Conservation (phyloP, 1,284 basidiomycete genomes). For the Trichosporon sp. region DNA sequence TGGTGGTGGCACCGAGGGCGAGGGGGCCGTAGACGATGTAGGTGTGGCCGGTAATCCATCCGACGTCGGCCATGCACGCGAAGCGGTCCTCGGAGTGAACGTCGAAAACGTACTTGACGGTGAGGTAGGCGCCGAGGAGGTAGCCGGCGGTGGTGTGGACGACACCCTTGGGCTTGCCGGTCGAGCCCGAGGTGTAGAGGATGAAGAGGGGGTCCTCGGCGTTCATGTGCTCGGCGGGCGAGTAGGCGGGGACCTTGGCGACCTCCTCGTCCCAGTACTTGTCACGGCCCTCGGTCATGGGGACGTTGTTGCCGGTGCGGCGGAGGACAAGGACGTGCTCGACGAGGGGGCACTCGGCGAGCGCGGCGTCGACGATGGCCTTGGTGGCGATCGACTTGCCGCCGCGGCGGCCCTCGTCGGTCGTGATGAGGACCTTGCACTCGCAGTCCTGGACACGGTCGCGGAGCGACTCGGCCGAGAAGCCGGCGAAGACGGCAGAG, state of each 20-base stretch:
- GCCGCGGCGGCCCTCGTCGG: slow-evolving; percentile 90
- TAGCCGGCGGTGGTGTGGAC: slow-evolving; percentile 45
- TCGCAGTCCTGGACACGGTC: slow-evolving; percentile 90
- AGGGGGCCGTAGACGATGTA: slow-evolving; percentile 97
- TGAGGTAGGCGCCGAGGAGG: slow-evolving; percentile 73
- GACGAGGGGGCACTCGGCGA: slow-evolving; percentile 78
- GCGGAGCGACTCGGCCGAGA: slow-evolving; percentile 92
- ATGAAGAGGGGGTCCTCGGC: slow-evolving; percentile 88
- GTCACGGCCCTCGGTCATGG: slow-evolving; percentile 82
- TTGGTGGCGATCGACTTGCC: slow-evolving; percentile 96
- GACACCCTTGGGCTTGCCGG: slow-evolving; percentile 52
- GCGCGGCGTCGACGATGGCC: slow-evolving; percentile 81
- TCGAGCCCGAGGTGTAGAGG: slow-evolving; percentile 62
- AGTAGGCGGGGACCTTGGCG: slow-evolving; percentile 78
- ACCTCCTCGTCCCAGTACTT: slow-evolving; percentile 95
- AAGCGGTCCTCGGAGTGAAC: slow-evolving; percentile 87
- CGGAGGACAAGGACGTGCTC: slow-evolving; percentile 87
- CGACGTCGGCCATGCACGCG: slow-evolving; percentile 98
- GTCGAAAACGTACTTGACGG: slow-evolving; percentile 96
- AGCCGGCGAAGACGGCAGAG: slow-evolving; percentile 98
- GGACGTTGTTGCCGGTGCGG: slow-evolving; percentile 78
- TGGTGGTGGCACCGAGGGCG: slow-evolving; percentile 78
- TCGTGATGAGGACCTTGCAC: slow-evolving; percentile 86
- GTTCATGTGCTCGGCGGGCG: slow-evolving; percentile 79
- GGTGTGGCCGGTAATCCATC: slow-evolving; percentile 98